Evolutionary conservation across 2,329 filamentous ascomycete species (phyloP).

Genomic region (Neonectria coccinea): DNA sequence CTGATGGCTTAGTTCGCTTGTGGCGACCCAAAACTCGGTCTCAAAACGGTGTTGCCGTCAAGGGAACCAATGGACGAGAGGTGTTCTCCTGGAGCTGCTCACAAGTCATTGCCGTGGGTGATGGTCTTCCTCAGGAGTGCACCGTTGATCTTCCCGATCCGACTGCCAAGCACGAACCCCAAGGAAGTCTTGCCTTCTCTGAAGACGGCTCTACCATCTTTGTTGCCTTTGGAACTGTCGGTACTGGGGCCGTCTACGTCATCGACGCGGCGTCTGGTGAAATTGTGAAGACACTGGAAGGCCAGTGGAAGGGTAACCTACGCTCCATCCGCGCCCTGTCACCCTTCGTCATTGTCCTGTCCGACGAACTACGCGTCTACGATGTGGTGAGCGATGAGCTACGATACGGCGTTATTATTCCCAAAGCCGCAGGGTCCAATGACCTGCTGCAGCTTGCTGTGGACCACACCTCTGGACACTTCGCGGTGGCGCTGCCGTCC

Average conservation of each 20-base stretch:
- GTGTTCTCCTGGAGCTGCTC: conserved; percentile 82
- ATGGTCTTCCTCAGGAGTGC: conserved; percentile 59
- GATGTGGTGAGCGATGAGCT: conserved; percentile 85
- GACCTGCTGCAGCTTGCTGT: conserved; percentile 76
- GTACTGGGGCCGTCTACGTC: conserved; percentile 76
- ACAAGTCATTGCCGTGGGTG: conserved; percentile 66
- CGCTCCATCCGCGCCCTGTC: conserved; percentile 78
- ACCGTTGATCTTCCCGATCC: conserved; percentile 45
- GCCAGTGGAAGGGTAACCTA: conserved; percentile 73
- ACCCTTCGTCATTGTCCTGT: conserved; percentile 80
- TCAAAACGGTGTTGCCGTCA: conserved; percentile 74
- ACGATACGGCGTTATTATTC: conserved; percentile 72
- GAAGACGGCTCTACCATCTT: conserved; percentile 88
- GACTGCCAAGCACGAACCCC: conserved; percentile 51
- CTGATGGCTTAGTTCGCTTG: conserved; percentile 80
- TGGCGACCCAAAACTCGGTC: conserved; percentile 83
- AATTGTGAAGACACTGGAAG: conserved; percentile 74
- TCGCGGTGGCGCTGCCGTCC: conserved; percentile 70
- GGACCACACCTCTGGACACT: conserved; percentile 72
- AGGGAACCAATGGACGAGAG: conserved; percentile 67
- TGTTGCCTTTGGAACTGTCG: conserved; percentile 67
- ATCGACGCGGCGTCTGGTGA: conserved; percentile 78
- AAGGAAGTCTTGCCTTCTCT: conserved; percentile 80
- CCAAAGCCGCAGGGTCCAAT: conserved; percentile 52
- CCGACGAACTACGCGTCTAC: conserved; percentile 80